Evolutionary conservation across 805 yeast species (phyloP), one percentile per base, ranked within the genome.

Genomic region (Wickerhamomyces sydowiorum): DNA sequence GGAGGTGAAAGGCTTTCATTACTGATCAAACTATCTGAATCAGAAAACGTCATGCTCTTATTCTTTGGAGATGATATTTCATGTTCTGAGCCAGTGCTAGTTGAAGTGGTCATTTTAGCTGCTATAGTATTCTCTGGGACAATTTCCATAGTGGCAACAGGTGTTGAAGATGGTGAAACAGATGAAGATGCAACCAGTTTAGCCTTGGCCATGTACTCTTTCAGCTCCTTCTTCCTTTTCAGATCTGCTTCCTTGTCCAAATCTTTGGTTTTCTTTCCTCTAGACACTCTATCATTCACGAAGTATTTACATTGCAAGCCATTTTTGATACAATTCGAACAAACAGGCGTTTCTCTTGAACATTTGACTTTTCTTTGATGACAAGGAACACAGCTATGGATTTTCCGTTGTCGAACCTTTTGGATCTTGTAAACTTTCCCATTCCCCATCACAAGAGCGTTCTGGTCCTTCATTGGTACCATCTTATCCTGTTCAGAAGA

Each of bases 361-460:
- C 84, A 78, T 51, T 75, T 76, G 49, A 76, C 70, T 55, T 78
- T 78, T 48, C 75, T 70, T 33, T 75, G 69, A 52, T 78, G 81
- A 51, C 85, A 78, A 36, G 80, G 64, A 14, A 74, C 70, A 55
- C 85, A 78, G 40, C 76, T 69, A 35, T 73, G 63, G 35, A 79
- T 77, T 51, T 72, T 72, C 41, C 86, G 56, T 56, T 79, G 86
- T 46, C 86, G 70, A 3, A 79, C 65, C 44, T 74, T 76, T 50
- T 79, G 86, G 15, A 77, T 73, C 56, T 79, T 79, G 65, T 75
- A 73, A 7, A 78, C 73, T 47, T 73, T 74, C 9, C 75, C 80
- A 50, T 73, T 66, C 4, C 73, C 74, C 46, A 73, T 53, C 7
- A 69, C 59, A 24, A 62, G 54, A 25, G 67, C 64, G 18, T 56